phyloP scores from a whole-genome alignment of 345 rosid species.

The Heritiera fomes region DNA sequence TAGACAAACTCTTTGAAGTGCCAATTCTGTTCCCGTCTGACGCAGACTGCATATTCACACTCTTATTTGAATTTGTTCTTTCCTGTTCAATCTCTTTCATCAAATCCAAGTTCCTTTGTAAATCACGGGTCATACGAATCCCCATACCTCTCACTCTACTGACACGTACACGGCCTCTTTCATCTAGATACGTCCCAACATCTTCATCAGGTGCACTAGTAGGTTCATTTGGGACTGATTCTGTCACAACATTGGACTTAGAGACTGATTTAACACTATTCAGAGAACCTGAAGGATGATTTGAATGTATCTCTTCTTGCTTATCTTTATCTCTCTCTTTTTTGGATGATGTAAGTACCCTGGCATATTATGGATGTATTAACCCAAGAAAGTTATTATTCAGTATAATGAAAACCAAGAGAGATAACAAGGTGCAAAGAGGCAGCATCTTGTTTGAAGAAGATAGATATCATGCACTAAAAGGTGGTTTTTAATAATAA shows the following conservation, averaged over 20 bases:
- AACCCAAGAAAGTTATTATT: conserved; percentile 9
- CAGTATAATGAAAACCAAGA: background rate
- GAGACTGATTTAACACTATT: conserved; percentile 30
- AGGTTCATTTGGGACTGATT: conserved; percentile 39
- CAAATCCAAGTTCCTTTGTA: conserved; percentile 89
- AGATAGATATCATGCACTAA: background rate
- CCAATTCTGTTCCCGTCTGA: no score
- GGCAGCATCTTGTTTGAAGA: background rate
- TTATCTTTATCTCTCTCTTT: conserved; percentile 44
- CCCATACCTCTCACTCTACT: conserved; percentile 90
- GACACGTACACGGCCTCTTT: conserved; percentile 71
- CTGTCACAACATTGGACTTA: conserved; percentile 43
- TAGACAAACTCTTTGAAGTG: conserved; percentile 35
- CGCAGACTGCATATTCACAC: background rate
- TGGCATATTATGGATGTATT: conserved; percentile 33
- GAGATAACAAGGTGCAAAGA: background rate
- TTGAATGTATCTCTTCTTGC: conserved; percentile 32
- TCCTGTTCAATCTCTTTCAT: conserved; percentile 81
- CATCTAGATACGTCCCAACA: conserved; percentile 80
- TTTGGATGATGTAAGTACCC: conserved; percentile 61
- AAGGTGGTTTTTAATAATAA: background rate
- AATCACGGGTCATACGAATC: conserved; percentile 90
- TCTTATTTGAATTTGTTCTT: conserved; percentile 27
- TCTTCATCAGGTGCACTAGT: conserved; percentile 47
- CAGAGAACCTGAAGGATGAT: conserved; percentile 35